phyloP scores from a whole-genome alignment of 2,329 filamentous ascomycete genomes.

The Akanthomyces uredinophilus region DNA sequence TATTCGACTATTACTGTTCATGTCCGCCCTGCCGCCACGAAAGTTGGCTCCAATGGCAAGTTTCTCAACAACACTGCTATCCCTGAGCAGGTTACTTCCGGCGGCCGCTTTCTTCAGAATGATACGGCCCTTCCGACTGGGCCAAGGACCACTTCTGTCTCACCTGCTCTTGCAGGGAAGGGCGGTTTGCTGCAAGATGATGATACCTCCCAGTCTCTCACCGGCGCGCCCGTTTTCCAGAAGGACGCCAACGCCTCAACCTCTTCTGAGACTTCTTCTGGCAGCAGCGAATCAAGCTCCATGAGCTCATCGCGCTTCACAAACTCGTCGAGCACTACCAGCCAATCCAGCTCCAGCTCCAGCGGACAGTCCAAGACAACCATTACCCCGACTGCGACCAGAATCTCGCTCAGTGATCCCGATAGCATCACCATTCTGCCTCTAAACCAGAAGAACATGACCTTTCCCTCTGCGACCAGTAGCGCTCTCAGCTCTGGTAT shows the following conservation, averaged over 20 bases:
- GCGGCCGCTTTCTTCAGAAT: not conserved
- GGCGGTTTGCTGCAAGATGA: not conserved
- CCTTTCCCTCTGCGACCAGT: too few species aligned
- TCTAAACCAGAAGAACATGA: too few species aligned
- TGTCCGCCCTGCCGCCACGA: not conserved
- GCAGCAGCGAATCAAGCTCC: not conserved
- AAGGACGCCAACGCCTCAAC: not conserved
- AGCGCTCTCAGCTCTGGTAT: too few species aligned
- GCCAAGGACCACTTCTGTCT: too few species aligned
- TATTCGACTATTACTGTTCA: conserved; percentile 1
- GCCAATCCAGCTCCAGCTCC: too few species aligned
- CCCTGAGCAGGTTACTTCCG: not conserved
- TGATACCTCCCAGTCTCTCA: not conserved
- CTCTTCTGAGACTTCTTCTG: not conserved
- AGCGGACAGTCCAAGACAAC: too few species aligned
- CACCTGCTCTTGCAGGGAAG: not conserved
- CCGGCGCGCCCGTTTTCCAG: not conserved
- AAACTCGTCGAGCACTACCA: not conserved
- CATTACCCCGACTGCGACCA: too few species aligned
- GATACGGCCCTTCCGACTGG: not conserved
- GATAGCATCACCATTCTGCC: too few species aligned
- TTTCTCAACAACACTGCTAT: not conserved
- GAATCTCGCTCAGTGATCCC: too few species aligned
- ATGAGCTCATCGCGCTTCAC: not conserved
- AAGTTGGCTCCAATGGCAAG: not conserved